Base-by-base conservation (phyloP, 306 rosid species). In the Echinosophora koreensis region DNA sequence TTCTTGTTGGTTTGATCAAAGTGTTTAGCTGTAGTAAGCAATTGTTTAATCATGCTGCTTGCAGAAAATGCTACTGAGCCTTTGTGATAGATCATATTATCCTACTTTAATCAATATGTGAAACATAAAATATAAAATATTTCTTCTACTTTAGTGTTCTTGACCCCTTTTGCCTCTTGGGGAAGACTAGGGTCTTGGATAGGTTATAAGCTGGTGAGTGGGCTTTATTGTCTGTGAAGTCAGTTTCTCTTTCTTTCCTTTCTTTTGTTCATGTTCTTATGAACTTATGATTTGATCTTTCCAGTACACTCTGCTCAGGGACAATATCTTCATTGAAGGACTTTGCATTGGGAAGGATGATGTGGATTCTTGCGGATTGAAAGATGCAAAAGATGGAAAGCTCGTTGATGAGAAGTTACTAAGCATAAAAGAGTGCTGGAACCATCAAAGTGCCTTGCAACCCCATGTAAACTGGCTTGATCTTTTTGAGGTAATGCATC, bases 221-320 rank as follows among this genome's bases (percentile, higher is more conserved):
- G 59, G 51, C 28, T 86, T 39, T 51, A 65, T 60, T 67, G 59
- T 49, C 1, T 77, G 69, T 12, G 44, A 66, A 61, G 10, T 76
- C 38, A 18, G 22, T 57, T 63, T 51, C 65, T 62, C 30, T 50
- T 32, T 27, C 56, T 73, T 63, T 5, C 59, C 34, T 57, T 79
- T 69, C 50, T 46, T 54, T 59, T 65, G 65, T 79, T 77, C 80
- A 35, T 66, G 75, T 86, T 87, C 96, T 94, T 94, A 87, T 94
- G 90, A 86, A 87, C 92, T 94, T 83, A 89, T 89, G 93, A 92
- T 92, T 90, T 92, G 98, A 94, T 94, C 92, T 90, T 90, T 89
- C 93, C 97, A 89, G 97, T 94, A 95, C 88, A 92, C 89, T 94
- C 92, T 94, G 90, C 97, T 88, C 98, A 94, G 98, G 97, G 89